Evolutionary conservation across 441 rosid genomes (phyloP).

Genomic region (Bocquillonia castaneifolia): DNA sequence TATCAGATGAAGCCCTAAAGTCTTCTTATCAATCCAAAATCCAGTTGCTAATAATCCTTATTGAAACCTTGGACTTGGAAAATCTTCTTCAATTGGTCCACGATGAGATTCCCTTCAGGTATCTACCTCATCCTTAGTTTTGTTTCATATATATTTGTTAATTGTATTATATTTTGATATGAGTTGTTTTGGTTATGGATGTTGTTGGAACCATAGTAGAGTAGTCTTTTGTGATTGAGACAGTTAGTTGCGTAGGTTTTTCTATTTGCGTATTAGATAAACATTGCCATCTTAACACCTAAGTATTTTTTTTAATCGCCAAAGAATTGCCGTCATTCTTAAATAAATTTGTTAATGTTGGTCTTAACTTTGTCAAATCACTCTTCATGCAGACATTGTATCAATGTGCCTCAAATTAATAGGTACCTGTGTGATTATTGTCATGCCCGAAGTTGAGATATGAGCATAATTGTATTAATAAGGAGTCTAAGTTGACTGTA

Average conservation of each 20-base stretch:
- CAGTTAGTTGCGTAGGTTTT: neutral
- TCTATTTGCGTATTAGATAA: neutral
- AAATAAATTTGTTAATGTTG: neutral
- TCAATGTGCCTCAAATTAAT: neutral
- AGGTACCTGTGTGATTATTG: neutral
- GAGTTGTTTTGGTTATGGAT: neutral
- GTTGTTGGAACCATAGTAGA: neutral
- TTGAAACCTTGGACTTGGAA: slow-evolving; percentile 79
- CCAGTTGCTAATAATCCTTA: slow-evolving; percentile 75
- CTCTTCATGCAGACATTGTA: neutral
- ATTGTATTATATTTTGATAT: neutral
- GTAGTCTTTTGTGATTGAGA: neutral
- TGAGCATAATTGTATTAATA: neutral
- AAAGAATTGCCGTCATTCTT: neutral
- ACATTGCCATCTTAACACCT: neutral
- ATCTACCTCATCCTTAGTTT: slow-evolving; percentile 19
- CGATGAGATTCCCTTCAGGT: slow-evolving; percentile 87
- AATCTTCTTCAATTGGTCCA: slow-evolving; percentile 88
- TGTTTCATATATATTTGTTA: slow-evolving; percentile 9
- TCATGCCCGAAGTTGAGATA: neutral
- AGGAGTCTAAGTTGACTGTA: neutral
- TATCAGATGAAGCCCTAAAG: slow-evolving; percentile 66
- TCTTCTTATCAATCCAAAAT: slow-evolving; percentile 60
- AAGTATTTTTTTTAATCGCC: neutral
- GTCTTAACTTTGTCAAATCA: neutral